A percentile compares a stretch with the other conserved stretches of the same genome.
These are phyloP conservation scores for Meredithiella fracta DNA, from an alignment of 2,329 filamentous ascomycete species.

Conservation along the genomic window DNA sequence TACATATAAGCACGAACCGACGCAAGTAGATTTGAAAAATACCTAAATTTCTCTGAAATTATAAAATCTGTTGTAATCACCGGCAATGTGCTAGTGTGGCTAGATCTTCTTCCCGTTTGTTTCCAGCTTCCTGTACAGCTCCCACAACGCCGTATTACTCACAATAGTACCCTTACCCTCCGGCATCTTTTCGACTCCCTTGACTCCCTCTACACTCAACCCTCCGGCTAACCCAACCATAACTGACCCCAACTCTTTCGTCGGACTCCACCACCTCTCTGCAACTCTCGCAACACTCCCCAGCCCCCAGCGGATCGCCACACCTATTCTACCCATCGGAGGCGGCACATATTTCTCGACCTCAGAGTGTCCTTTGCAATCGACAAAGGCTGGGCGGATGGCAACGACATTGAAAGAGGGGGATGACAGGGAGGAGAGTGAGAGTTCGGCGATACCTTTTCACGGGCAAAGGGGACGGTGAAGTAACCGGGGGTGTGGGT, in stretches of 20 bases:
- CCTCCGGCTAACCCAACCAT: slow-evolving; percentile 47
- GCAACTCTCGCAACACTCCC: not conserved
- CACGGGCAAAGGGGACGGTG: slow-evolving; percentile 39
- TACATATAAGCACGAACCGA: not conserved
- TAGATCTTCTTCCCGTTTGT: not conserved
- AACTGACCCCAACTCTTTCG: slow-evolving; percentile 14
- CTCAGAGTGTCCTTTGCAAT: slow-evolving; percentile 22
- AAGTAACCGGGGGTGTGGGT: slow-evolving; percentile 39
- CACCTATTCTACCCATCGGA: not conserved
- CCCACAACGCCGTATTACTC: not conserved
- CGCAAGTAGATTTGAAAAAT: not conserved
- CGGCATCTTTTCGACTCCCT: not conserved
- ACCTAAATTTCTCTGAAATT: too few species aligned
- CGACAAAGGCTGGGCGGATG: slow-evolving; percentile 44
- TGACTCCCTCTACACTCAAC: slow-evolving; percentile 19
- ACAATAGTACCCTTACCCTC: not conserved
- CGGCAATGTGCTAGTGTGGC: too few species aligned
- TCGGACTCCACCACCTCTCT: not conserved
- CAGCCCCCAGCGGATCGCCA: not conserved
- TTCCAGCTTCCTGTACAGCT: not conserved
- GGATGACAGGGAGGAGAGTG: slow-evolving; percentile 36
- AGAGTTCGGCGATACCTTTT: slow-evolving; percentile 49
- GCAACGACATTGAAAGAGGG: slow-evolving; percentile 36
- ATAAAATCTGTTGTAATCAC: too few species aligned
- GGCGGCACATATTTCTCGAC: not conserved